phyloP scores from a whole-genome alignment of 352 stramenopile genomes.

The Phytophthora capsici region DNA sequence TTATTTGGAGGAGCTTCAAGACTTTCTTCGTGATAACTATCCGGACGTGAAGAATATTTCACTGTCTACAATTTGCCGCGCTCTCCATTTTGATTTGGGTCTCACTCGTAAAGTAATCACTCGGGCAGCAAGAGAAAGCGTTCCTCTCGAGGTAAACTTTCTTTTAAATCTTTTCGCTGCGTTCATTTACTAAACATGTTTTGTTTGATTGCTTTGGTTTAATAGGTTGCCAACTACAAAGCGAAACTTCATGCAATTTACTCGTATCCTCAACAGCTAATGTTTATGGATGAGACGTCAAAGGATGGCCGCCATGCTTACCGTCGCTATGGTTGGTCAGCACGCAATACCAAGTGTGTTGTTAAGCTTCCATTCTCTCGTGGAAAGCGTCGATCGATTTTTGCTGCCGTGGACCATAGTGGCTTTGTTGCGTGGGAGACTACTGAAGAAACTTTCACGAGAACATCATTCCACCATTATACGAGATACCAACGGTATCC shows the following conservation, averaged over 20 bases:
- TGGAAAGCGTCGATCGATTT: slow-evolving; percentile 5
- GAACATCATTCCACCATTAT: slow-evolving; percentile 1
- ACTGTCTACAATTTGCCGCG: too few species aligned
- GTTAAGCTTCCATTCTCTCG: slow-evolving; percentile 9
- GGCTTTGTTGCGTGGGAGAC: slow-evolving; percentile 5
- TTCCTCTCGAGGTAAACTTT: too few species aligned
- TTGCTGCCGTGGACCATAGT: neutral
- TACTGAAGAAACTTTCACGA: slow-evolving; percentile 1
- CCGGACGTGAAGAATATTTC: too few species aligned
- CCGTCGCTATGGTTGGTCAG: slow-evolving; percentile 3
- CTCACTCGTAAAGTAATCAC: too few species aligned
- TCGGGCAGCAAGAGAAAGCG: too few species aligned
- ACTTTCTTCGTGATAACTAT: too few species aligned
- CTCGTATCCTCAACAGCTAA: slow-evolving; percentile 1
- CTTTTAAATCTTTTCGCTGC: too few species aligned
- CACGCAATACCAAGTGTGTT: slow-evolving; percentile 6
- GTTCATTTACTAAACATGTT: too few species aligned
- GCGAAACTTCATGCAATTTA: slow-evolving; percentile 2
- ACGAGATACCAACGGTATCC: too few species aligned
- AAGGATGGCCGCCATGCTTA: slow-evolving; percentile 6
- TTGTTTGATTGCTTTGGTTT: neutral
- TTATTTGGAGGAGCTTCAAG: too few species aligned
- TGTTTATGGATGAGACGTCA: slow-evolving; percentile 9
- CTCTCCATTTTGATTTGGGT: too few species aligned
- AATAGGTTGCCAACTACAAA: neutral